Evolutionary conservation across 2,329 filamentous ascomycete genomes (phyloP).

Genomic region (Uncinocarpus reesii): DNA sequence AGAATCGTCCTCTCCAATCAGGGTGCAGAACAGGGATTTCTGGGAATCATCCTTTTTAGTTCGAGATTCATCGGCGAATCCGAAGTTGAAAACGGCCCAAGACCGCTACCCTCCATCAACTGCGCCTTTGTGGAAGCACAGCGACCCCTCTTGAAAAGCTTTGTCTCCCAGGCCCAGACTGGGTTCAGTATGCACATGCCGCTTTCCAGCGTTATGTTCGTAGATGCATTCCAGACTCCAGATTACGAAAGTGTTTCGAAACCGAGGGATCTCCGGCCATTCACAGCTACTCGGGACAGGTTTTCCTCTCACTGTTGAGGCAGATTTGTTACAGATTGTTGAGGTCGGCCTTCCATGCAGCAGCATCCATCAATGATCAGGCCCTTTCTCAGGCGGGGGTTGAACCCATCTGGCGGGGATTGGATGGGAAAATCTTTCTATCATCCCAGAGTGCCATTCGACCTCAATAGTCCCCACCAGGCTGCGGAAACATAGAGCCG

Average conservation of each 20-base stretch:
- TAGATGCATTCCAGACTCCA: constrained; percentile 5
- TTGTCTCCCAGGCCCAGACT: constrained; percentile 4
- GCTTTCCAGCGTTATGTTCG: neutral
- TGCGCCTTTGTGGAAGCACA: constrained; percentile 13
- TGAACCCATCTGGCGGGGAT: too few species aligned
- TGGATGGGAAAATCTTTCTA: too few species aligned
- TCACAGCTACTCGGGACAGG: neutral
- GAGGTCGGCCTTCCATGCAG: neutral
- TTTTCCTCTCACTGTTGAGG: constrained; percentile 1
- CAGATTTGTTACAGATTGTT: constrained; percentile 1
- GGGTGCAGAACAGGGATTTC: constrained; percentile 18
- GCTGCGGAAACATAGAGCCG: too few species aligned
- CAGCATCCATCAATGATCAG: neutral
- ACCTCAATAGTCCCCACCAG: too few species aligned
- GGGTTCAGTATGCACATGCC: neutral
- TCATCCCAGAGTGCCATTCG: too few species aligned
- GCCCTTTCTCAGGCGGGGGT: too few species aligned
- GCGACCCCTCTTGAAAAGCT: constrained; percentile 1
- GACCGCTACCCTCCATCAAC: constrained; percentile 20
- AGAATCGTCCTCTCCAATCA: constrained; percentile 17
- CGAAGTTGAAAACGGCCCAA: constrained; percentile 18
- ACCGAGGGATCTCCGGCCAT: constrained; percentile 4
- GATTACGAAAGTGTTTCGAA: constrained; percentile 13
- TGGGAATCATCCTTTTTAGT: constrained; percentile 13
- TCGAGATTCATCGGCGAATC: constrained; percentile 17